Base-by-base conservation (phyloP, 371 early-diverging fungal species). In the Mortierella sp. region DNA sequence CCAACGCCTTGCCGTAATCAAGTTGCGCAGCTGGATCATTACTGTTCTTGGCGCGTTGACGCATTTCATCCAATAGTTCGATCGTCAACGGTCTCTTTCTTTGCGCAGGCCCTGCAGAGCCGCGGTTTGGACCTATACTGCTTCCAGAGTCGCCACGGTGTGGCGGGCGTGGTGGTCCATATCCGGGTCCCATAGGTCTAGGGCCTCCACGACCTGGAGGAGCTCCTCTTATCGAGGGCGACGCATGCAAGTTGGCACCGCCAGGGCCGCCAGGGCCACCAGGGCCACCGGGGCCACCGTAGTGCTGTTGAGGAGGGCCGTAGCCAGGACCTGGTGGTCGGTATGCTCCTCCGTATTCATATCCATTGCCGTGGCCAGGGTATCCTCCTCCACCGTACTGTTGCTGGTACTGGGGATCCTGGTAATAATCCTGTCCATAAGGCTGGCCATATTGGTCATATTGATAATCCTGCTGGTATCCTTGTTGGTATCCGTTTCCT, bases 21-120 rank as follows among this genome's bases (percentile, higher is more conserved):
- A 97, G 86, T 79, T 92, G 91, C 11, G 90, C 86, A 8, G 81
- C 87, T 4, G 96, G 96, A 84, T 97, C 96, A 41, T 88, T 89
- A 64, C 88, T 90, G 19, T 84, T 83, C 74, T 88, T 92, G 0
- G 95, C 95, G 40, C 94, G 93, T 16, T 90, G 86, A 19, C 97
- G 89, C 79, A 93, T 95, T 73, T 87, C 85, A 66, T 92, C 93
- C 58, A 97, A 72, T 16, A 91, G 87, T 53, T 95, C 93, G 24
- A 86, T 67, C 0, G 92, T 90, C 3, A 86, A 87, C 16, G 69
- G 76, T 38, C 78, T 65, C 50, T 85, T 86, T 32, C 57, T 58
- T 21, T 61, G 77, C 15, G 63, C 63, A 52, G 40, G 57, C 36
- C 47, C 28, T 63, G 33, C 58, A 4, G 7, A 1, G 21, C 38